A percentile compares a stretch with the other conserved stretches of the same genome.
Conservation (phyloP, 2,329 filamentous ascomycete species). For the Xylaria sp. region DNA sequence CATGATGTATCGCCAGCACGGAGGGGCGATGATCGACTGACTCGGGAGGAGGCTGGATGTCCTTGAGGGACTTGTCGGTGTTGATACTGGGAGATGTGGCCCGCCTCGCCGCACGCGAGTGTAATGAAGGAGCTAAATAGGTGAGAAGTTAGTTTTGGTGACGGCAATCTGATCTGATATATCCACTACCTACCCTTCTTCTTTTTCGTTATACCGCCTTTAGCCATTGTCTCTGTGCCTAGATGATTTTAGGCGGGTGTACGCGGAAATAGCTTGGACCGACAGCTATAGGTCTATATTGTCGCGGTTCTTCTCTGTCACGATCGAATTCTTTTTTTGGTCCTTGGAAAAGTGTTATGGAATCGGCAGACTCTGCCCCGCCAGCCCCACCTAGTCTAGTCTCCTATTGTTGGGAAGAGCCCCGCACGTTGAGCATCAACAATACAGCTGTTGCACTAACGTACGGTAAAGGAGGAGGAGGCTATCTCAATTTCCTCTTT, state of each 20-base stretch:
- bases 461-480: too few species aligned
- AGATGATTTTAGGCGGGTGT: neutral
- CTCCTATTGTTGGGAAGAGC: too few species aligned
- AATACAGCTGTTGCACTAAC: too few species aligned
- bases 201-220: slow-evolving; percentile 43
- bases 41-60: slow-evolving; percentile 57
- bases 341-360: too few species aligned
- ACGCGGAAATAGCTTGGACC: neutral
- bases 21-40: slow-evolving; percentile 62
- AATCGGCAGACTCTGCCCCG: too few species aligned
- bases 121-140: slow-evolving; percentile 63
- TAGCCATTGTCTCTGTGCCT: slow-evolving; percentile 40
- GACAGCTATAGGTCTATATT: neutral
- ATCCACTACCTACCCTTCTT: slow-evolving; percentile 35
- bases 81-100: slow-evolving; percentile 73
- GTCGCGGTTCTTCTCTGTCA: neutral
- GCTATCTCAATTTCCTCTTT: too few species aligned
- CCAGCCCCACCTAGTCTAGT: too few species aligned
- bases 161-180: neutral
- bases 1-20: slow-evolving; percentile 71
- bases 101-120: slow-evolving; percentile 77
- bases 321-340: too few species aligned
- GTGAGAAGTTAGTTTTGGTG: neutral
- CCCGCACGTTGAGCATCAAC: too few species aligned
- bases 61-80: slow-evolving; percentile 73